These are phyloP conservation scores for Infundibulicybe gibba DNA, from an alignment of 768 basidiomycete genomes.

Conservation along the genomic window DNA sequence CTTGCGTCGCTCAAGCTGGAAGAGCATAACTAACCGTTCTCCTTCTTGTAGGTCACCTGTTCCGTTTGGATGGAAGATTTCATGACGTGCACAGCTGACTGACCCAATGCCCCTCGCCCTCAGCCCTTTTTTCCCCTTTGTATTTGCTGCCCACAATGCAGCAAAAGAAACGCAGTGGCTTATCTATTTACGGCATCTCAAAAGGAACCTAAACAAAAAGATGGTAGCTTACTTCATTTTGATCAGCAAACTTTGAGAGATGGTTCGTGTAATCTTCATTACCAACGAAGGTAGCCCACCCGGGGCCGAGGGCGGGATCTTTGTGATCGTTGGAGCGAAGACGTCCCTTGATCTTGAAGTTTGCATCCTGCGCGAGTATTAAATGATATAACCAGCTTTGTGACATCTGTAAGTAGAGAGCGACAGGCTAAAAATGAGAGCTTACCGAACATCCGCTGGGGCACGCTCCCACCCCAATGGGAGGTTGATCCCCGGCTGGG, in stretches of 20 bases:
- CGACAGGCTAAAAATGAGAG: not conserved
- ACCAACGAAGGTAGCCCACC: too few species aligned
- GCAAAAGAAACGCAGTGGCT: slow-evolving; percentile 22
- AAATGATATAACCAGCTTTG: slow-evolving; percentile 8
- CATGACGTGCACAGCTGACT: slow-evolving; percentile 17
- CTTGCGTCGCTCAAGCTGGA: not conserved
- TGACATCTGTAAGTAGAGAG: not conserved
- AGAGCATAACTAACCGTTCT: slow-evolving; percentile 18
- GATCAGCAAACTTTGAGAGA: slow-evolving; percentile 1
- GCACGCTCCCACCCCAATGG: slow-evolving; percentile 13
- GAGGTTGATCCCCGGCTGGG: slow-evolving; percentile 20
- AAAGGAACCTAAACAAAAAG: not conserved
- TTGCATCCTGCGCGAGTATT: slow-evolving; percentile 14
- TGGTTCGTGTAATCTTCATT: too few species aligned
- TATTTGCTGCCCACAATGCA: slow-evolving; percentile 19
- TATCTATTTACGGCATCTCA: slow-evolving; percentile 10
- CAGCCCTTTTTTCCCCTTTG: slow-evolving; percentile 15
- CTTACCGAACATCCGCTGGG: slow-evolving; percentile 3
- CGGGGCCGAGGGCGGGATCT: not conserved
- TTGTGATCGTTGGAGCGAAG: too few species aligned
- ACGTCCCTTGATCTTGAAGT: slow-evolving; percentile 14
- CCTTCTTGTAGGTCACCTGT: slow-evolving; percentile 27
- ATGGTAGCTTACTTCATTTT: slow-evolving; percentile 6
- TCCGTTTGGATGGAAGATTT: slow-evolving; percentile 16
- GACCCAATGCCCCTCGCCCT: slow-evolving; percentile 17